Conservation (phyloP, 2,329 filamentous ascomycete species). For the Aspergillus tubingensis region DNA sequence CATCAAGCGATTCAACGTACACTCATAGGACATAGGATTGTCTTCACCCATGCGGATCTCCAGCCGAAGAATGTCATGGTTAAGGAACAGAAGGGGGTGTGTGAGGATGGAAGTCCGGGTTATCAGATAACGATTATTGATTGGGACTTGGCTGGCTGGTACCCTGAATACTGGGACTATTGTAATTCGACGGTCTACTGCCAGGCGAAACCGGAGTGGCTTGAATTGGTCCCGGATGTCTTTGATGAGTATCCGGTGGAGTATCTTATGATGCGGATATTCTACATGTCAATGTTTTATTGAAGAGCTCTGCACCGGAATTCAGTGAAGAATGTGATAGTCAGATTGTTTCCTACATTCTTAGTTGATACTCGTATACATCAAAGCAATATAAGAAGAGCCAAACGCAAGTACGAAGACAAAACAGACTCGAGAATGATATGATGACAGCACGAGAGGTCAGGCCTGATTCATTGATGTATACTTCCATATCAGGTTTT, state of each 20-base stretch:
- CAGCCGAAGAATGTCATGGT: conserved; percentile 23
- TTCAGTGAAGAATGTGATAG: too few species aligned
- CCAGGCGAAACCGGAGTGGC: conserved; percentile 18
- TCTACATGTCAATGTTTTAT: conserved; percentile 12
- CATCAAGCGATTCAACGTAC: conserved; percentile 17
- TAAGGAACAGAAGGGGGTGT: conserved; percentile 5
- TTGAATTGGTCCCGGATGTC: conserved; percentile 18
- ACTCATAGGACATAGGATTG: conserved; percentile 17
- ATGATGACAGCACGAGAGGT: too few species aligned
- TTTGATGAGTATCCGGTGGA: conserved; percentile 18
- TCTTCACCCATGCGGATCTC: conserved; percentile 21
- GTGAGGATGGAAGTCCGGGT: conserved; percentile 7
- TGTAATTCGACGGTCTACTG: conserved; percentile 19
- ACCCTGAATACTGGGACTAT: conserved; percentile 23
- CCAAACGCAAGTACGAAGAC: too few species aligned
- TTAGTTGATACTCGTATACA: too few species aligned
- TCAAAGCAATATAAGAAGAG: too few species aligned
- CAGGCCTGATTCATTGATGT: too few species aligned
- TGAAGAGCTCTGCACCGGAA: background rate
- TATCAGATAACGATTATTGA: conserved; percentile 15
- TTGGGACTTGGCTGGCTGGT: conserved; percentile 22
- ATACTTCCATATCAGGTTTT: too few species aligned
- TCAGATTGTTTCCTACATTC: too few species aligned
- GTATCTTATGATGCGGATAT: conserved; percentile 17
- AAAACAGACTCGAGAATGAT: too few species aligned